Evolutionary conservation across 305 asterid species (phyloP), one percentile per base, ranked within the genome.

Genomic region (Nicotiana rustica): DNA sequence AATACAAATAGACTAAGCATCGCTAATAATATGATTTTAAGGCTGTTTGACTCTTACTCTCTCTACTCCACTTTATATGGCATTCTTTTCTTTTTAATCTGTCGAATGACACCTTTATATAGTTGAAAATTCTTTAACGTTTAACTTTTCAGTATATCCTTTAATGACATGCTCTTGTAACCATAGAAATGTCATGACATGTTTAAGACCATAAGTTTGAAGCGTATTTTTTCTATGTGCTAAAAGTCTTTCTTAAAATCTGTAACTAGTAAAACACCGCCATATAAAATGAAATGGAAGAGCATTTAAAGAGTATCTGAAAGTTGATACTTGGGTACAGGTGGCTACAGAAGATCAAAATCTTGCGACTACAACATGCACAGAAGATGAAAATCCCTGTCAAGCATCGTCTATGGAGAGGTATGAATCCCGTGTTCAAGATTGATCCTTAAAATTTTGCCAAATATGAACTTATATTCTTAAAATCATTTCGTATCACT

Each of bases 371-470:
- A 49, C 25, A 52, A 25, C 44, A 14, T 17, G 44, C 64, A 7
- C 21, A 3, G 64, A 25, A 49, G 15, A 73, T 49, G 44, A 49
- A 49, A 73, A 52, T 25, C 64, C 44, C 44, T 15, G 25, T 49
- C 79, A 25, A 49, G 2, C 64, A 4, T 14, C 7, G 44, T 73
- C 64, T 49, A 25, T 15, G 4, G 79, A 73, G 64, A 73, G 79
- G 79, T 49, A 73, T 4, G 44, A 25, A 13, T 69, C 33, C 57
- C 18, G 77, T 12, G 38, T n/a, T 68, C 29, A 68, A 17, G 29
- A 68, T 8, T 68, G 77, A 70, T 70, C 25, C 33, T 70, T 70
- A 19, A 70, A 25, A 60, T 12, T 44, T 70, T 44, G 60, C 19
- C 60, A 19, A 44, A 19, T 18, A 70, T 19, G 36, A 70, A 29